phyloP scores from a whole-genome alignment of 148 eudicot species.

The Spergularia marina region DNA sequence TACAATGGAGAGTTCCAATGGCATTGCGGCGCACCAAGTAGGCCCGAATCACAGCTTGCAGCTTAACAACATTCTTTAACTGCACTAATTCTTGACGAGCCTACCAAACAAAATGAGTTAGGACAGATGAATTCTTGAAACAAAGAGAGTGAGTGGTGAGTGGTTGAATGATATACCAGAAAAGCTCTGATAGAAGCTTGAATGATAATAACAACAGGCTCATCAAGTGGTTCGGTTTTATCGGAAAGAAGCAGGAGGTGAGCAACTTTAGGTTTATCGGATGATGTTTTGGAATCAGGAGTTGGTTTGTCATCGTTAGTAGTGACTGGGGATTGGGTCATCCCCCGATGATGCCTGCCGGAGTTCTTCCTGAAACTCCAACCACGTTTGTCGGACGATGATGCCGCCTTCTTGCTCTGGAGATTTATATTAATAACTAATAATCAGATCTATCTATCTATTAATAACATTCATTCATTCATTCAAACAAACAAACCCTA shows the following conservation, averaged over 20 bases:
- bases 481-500: no score
- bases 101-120: conserved; percentile 39
- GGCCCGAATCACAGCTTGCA: conserved; percentile 94
- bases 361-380: conserved; percentile 93
- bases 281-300: conserved; percentile 2
- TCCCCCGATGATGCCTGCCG: conserved; percentile 64
- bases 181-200: conserved; percentile 64
- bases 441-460: no score
- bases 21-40: conserved; percentile 81
- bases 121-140: no score
- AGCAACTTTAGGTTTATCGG: conserved; percentile 30
- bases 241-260: conserved; percentile 30
- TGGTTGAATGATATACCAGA: conserved; percentile 51
- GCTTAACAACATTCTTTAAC: conserved; percentile 56
- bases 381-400: conserved; percentile 61
- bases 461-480: no score
- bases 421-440: neutral
- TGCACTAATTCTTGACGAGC: conserved; percentile 47
- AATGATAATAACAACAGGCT: conserved; percentile 44
- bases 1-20: conserved; percentile 78
- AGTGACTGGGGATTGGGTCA: conserved; percentile 38
- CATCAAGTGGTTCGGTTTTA: conserved; percentile 37
- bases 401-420: conserved; percentile 46
- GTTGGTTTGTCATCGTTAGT: no score
- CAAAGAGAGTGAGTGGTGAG: no score